Evolutionary conservation across 805 yeast genomes (phyloP), one percentile per base, ranked within the genome.

Genomic region (Zygosaccharomyces siamensis): DNA sequence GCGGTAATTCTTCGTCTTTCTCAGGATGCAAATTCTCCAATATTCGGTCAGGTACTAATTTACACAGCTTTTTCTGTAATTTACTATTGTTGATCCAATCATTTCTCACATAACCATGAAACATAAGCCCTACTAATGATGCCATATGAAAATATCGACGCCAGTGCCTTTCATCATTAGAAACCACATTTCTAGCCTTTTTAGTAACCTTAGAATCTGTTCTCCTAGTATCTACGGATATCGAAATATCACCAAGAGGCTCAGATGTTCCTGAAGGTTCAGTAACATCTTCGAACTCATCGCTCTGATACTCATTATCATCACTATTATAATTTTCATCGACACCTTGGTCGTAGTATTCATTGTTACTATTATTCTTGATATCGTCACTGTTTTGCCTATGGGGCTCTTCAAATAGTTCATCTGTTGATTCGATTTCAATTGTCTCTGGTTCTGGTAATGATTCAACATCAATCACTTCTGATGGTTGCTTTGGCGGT

Each of bases 41-140:
- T 0, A 79, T 64, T 3, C 68, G 64, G 0, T 67, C 66, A 0
- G 93, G 81, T 0, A 87, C 71, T 1, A 74, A 56, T 12, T 66
- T 66, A 21, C 72, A 63, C 11, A 89, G 64, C 7, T 57, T 54
- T 14, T 56, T 46, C 14, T 74, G 71, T 0, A 86, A 59, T 2
- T 54, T 51, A 1, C 61, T 58, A 52, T 80, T 78, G 49, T 78
- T 79, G 51, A 89, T 76, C 97, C 97, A 90, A 5, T 68, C 55
- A 61, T 90, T 92, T 23, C 96, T 74, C 2, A 79, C 58, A 0
- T 72, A 72, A 0, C 89, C 93, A 62, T 87, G 95, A 2, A 76
- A 61, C 46, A 86, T 64, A 79, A 88, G 77, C 21, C 76, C 66
- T 12, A 78, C 70, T 2, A 92, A 56, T 49, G 79, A 76, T 45